phyloP scores from a whole-genome alignment of 1,284 basidiomycete genomes.

The Apiotrichum domesticum region DNA sequence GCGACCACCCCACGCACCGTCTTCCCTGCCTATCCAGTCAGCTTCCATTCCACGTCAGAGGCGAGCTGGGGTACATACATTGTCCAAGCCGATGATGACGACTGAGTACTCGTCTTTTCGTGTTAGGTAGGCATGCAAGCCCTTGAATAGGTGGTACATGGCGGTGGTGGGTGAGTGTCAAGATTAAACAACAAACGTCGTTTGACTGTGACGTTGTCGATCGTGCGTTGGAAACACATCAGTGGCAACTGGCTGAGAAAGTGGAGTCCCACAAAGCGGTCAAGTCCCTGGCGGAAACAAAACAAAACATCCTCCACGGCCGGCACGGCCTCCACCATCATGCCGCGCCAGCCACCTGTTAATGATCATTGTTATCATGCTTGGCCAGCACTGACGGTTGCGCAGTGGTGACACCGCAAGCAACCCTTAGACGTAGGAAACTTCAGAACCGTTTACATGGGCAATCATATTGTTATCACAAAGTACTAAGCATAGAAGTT shows the following conservation, averaged over 20 bases:
- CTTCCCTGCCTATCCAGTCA: conserved; percentile 62
- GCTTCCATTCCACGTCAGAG: neutral
- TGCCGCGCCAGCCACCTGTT: too few species aligned
- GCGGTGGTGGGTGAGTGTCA: neutral
- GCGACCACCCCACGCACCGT: conserved; percentile 54
- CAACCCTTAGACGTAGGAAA: too few species aligned
- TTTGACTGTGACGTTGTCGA: neutral
- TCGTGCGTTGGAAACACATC: conserved; percentile 14
- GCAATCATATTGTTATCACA: conserved; percentile 1
- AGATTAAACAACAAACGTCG: neutral
- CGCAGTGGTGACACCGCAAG: neutral
- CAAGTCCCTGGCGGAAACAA: too few species aligned
- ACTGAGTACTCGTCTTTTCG: conserved; percentile 91
- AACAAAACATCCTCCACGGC: too few species aligned
- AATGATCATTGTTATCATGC: too few species aligned
- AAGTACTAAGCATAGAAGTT: neutral
- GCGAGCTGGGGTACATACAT: conserved; percentile 23
- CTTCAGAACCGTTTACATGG: neutral
- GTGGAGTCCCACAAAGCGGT: too few species aligned
- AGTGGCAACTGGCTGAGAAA: too few species aligned
- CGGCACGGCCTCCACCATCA: too few species aligned
- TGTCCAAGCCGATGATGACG: conserved; percentile 71
- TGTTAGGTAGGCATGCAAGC: conserved; percentile 79
- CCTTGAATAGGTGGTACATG: conserved; percentile 86
- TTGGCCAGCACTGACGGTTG: too few species aligned